A percentile compares a stretch with the other conserved stretches of the same genome.
Evolutionary conservation across 2,329 filamentous ascomycete species (phyloP).

Genomic region (Ilyonectria destructans): DNA sequence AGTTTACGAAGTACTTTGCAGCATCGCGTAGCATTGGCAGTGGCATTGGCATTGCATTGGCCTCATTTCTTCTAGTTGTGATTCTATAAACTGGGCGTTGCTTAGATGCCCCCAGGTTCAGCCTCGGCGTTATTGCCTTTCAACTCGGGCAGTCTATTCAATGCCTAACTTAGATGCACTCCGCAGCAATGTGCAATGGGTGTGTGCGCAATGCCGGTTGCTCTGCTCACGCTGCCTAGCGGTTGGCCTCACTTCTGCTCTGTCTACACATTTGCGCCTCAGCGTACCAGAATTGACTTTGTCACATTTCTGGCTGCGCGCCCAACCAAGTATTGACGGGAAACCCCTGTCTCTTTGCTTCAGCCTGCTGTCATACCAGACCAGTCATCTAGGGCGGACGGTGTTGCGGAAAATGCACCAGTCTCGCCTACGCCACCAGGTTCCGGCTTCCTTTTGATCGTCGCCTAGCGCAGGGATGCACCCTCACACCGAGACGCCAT

Average conservation of each 20-base stretch:
- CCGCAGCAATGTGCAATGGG: constrained; percentile 19
- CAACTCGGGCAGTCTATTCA: constrained; percentile 6
- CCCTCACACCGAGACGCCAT: constrained; percentile 3
- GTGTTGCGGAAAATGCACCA: constrained; percentile 37
- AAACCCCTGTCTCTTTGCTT: constrained; percentile 40
- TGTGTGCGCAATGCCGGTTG: constrained; percentile 16
- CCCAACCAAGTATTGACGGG: constrained; percentile 30
- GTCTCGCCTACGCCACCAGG: constrained; percentile 25
- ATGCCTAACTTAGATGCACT: constrained; percentile 6
- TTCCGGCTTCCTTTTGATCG: constrained; percentile 22
- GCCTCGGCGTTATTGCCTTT: constrained; percentile 14
- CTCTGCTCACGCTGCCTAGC: constrained; percentile 14
- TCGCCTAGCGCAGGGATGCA: constrained; percentile 24
- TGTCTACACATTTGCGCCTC: constrained; percentile 8
- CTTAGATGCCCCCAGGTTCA: constrained; percentile 3
- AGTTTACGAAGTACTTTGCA: constrained; percentile 15
- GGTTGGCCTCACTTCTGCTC: constrained; percentile 29
- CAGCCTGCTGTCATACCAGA: constrained; percentile 29
- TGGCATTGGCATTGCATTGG: constrained; percentile 16
- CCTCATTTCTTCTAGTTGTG: constrained; percentile 2
- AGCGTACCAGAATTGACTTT: constrained; percentile 18
- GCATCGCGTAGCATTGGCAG: constrained; percentile 16
- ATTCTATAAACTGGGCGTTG: constrained; percentile 22
- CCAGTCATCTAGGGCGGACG: constrained; percentile 27
- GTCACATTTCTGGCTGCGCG: constrained; percentile 35